A percentile compares a stretch with the other conserved stretches of the same genome.
Evolutionary conservation across 176 grass and related monocot genomes (phyloP).

Genomic region (Bromus sterilis): DNA sequence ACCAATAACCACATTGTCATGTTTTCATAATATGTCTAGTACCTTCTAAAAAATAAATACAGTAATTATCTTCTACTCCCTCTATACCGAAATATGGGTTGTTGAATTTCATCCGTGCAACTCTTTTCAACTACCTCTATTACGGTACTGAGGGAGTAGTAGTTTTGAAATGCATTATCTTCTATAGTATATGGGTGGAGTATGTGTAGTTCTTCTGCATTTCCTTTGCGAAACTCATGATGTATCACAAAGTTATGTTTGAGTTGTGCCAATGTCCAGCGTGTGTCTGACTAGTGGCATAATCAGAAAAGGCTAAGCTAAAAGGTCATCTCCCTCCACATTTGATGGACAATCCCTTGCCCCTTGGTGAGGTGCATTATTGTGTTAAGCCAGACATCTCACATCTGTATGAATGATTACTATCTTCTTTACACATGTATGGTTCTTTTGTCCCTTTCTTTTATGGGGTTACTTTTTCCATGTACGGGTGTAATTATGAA

Average conservation of each 20-base stretch:
- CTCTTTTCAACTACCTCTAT: no score
- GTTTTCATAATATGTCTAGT: neutral
- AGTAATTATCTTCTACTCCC: no score
- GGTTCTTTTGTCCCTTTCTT: constrained; percentile 23
- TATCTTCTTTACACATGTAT: constrained; percentile 7
- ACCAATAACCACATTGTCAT: neutral
- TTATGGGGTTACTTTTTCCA: neutral
- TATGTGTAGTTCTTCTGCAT: neutral
- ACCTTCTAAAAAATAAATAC: no score
- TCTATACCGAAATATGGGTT: no score
- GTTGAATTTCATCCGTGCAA: no score
- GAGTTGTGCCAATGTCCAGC: neutral
- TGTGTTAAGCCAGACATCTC: constrained; percentile 20
- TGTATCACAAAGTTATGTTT: neutral
- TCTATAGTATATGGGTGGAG: neutral
- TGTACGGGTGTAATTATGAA: constrained; percentile 8
- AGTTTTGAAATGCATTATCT: no score
- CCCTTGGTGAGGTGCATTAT: constrained; percentile 19
- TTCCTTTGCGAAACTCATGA: neutral
- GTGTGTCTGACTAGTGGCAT: neutral
- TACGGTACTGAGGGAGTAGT: no score
- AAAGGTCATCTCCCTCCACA: constrained; percentile 1
- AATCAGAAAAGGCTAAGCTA: constrained; percentile 11
- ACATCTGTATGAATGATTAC: constrained; percentile 39
- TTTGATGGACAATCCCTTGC: neutral